Conservation (phyloP, 2,329 filamentous ascomycete genomes). For the Trichoderma sp. region DNA sequence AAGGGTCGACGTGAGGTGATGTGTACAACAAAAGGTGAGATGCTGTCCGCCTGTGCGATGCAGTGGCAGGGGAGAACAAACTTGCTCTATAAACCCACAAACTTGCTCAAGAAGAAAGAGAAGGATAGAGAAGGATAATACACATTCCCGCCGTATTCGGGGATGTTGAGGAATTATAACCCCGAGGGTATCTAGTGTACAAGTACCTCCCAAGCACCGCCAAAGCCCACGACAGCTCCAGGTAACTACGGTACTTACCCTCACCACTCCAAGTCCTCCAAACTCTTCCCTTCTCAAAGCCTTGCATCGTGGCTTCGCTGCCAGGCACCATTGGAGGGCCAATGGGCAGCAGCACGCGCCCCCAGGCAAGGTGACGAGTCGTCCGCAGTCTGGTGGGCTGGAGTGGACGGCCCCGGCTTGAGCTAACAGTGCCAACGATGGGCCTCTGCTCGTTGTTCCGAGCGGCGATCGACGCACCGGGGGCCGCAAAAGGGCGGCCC, state of each 20-base stretch:
- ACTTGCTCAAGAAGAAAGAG: not conserved
- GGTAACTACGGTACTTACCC: not conserved
- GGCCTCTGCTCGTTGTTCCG: slow-evolving; percentile 15
- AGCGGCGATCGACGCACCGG: slow-evolving; percentile 25
- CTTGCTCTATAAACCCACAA: not conserved
- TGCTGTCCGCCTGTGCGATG: not conserved
- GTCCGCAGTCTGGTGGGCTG: not conserved
- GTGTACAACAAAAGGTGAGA: not conserved
- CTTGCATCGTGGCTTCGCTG: not conserved
- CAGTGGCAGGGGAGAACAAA: not conserved
- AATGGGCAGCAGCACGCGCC: slow-evolving; percentile 26
- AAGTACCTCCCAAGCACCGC: not conserved
- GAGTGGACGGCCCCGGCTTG: slow-evolving; percentile 13
- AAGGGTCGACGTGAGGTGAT: slow-evolving; percentile 4
- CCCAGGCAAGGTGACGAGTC: slow-evolving; percentile 22
- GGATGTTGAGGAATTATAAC: slow-evolving; percentile 18
- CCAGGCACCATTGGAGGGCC: slow-evolving; percentile 25
- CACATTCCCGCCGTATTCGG: slow-evolving; percentile 5
- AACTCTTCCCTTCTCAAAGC: too few relatives aligned
- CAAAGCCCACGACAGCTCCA: not conserved
- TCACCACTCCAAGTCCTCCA: too few relatives aligned
- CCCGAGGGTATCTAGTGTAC: not conserved
- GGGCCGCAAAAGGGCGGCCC: not conserved
- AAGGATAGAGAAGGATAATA: not conserved
- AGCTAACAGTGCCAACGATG: slow-evolving; percentile 1